These are phyloP conservation scores for Backusella morwellensis DNA, from an alignment of 192 early-diverging fungal species.

Conservation along the genomic window DNA sequence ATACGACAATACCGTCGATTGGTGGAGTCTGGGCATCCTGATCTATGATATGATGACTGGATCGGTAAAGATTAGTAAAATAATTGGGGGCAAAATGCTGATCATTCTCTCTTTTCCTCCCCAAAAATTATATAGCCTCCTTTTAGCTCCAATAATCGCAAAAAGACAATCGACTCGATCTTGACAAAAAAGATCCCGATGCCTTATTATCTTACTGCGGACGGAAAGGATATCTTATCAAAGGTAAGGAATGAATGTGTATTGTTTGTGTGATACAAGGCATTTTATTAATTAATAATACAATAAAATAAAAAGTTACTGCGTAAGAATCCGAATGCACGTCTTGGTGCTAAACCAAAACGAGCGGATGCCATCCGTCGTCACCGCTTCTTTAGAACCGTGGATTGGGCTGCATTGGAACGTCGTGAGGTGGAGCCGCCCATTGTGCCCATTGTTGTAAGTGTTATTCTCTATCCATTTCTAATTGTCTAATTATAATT, in stretches of 20 bases:
- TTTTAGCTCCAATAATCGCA: constrained; percentile 76
- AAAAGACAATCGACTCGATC: constrained; percentile 83
- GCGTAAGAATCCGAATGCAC: constrained; percentile 49
- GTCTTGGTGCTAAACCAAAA: constrained; percentile 46
- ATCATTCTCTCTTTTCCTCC: neutral
- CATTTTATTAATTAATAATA: constrained; percentile 20
- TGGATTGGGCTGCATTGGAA: constrained; percentile 62
- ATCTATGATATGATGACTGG: constrained; percentile 92
- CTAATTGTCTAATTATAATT: neutral
- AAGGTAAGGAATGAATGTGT: constrained; percentile 42
- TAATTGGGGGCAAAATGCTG: constrained; percentile 14
- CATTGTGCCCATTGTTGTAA: constrained; percentile 60
- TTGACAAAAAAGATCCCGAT: constrained; percentile 74
- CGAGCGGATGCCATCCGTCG: constrained; percentile 44
- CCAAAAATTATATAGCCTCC: constrained; percentile 44
- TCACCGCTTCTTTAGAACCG: constrained; percentile 72
- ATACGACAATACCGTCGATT: constrained; percentile 79
- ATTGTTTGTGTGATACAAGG: constrained; percentile 35
- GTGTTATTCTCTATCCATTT: neutral
- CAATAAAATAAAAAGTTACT: constrained; percentile 51
- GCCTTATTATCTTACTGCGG: constrained; percentile 76
- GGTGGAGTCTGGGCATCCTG: constrained; percentile 88
- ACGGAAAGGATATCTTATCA: constrained; percentile 73
- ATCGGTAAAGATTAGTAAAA: constrained; percentile 58
- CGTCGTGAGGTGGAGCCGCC: constrained; percentile 60